A percentile compares a stretch with the other conserved stretches of the same genome.
Conservation (phyloP, 192 early-diverging fungal genomes). For the Coemansia sp. region DNA sequence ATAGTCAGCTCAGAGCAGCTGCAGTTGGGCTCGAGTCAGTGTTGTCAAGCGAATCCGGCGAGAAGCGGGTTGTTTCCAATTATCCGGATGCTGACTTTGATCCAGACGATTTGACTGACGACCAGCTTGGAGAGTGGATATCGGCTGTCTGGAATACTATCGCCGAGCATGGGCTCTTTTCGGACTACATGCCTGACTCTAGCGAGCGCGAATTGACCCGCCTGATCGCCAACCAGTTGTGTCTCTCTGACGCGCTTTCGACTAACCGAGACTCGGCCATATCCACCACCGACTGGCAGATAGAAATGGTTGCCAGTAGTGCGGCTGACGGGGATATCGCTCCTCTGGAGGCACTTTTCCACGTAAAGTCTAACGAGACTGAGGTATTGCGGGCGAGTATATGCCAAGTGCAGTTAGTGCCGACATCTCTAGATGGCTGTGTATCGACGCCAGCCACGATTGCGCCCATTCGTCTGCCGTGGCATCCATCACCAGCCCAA, state of each 20-base stretch:
- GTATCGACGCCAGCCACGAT: slow-evolving; percentile 27
- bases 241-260: slow-evolving; percentile 12
- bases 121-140: slow-evolving; percentile 39
- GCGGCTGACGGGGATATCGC: slow-evolving; percentile 13
- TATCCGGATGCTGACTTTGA: slow-evolving; percentile 28
- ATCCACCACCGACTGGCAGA: not conserved
- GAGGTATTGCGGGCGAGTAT: slow-evolving; percentile 24
- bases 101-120: slow-evolving; percentile 30
- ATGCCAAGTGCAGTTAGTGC: slow-evolving; percentile 9
- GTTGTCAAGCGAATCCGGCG: not conserved
- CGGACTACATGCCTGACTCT: slow-evolving; percentile 15
- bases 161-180: not conserved
- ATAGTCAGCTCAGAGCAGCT: not conserved
- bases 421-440: not conserved
- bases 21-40: not conserved
- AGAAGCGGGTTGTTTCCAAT: not conserved
- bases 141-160: slow-evolving; percentile 37
- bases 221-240: slow-evolving; percentile 32
- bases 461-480: slow-evolving; percentile 30
- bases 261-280: too few relatives aligned
- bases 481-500: slow-evolving; percentile 11
- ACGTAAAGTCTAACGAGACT: slow-evolving; percentile 36
- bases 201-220: slow-evolving; percentile 33
- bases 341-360: slow-evolving; percentile 15
- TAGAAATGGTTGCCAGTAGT: not conserved